Evolutionary conservation across 768 basidiomycete genomes (phyloP), one percentile per base, ranked within the genome.

Genomic region (Austroboletus eburneus): DNA sequence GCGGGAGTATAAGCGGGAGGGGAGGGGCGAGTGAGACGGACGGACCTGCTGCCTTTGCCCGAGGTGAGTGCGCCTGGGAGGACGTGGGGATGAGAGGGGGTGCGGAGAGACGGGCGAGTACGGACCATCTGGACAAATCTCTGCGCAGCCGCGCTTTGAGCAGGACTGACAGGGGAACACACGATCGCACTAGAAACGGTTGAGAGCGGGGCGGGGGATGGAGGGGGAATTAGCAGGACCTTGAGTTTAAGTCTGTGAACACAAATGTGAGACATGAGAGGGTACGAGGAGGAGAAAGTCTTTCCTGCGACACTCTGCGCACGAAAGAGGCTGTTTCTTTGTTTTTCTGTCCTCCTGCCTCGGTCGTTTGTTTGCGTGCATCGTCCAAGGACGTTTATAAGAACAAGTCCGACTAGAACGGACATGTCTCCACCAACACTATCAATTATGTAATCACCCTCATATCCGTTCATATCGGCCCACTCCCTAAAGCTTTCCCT

Each of bases 141-240:
- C 79, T 4, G 77, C 78, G 52, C 81, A 82, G 2, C 84, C 81
- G 51, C 81, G 69, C 63, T 83, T 83, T 22, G 78, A 77, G 56
- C 81, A 83, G 42, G 80, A 81, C 69, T 81, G 77, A 56, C 81
- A 83, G 21, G 81, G 81, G 56, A 82, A 81, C 5, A 78, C 70
- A 45, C 81, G 79, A 67, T 83, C 81, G 57, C 81, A 83, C 80
- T 80, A 7, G 4, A 13, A 33, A 25, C 43, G 12, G 50, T 53
- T 27, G 50, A 40, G 54, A 27, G 30, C 4, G 30, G 30, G 57
- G 20, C 29, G n/a, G 13, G 14, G 17, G 35, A 22, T 22, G 20
- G 6, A 5, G 30, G 33, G 13, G 13, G 23, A 1, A 39, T 7
- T 18, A 14, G 10, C 18, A 47, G n/a, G 52, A 81, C 80, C 71